Evolutionary conservation across 2,329 filamentous ascomycete genomes (phyloP).

Genomic region (Ceratocystis albifundus): DNA sequence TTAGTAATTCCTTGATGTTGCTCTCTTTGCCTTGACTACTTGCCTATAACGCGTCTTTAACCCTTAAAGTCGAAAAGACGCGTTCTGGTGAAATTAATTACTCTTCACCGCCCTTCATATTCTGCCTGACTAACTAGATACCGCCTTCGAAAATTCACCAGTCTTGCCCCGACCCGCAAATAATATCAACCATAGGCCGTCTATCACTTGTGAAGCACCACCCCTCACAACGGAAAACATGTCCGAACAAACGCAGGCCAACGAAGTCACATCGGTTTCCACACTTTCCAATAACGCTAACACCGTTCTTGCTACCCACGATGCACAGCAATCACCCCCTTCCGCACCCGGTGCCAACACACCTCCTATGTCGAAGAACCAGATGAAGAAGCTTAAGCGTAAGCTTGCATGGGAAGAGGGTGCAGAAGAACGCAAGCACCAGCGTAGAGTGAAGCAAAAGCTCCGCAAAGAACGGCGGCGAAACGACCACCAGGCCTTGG

Average conservation of each 20-base stretch:
- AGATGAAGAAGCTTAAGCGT: slow-evolving; percentile 65
- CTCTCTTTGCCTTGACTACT: no score
- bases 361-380: slow-evolving; percentile 62
- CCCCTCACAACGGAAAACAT: background rate
- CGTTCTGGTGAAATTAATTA: slow-evolving; percentile 20
- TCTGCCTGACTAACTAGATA: slow-evolving; percentile 17
- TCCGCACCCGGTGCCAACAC: slow-evolving; percentile 16
- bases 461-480: slow-evolving; percentile 39
- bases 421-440: slow-evolving; percentile 45
- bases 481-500: slow-evolving; percentile 39
- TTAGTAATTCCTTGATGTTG: background rate
- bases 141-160: slow-evolving; percentile 23
- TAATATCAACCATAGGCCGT: no score
- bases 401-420: slow-evolving; percentile 65
- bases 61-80: no score
- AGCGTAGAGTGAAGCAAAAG: slow-evolving; percentile 45
- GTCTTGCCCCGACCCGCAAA: no score
- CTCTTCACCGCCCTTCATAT: slow-evolving; percentile 12
- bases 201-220: background rate
- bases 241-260: slow-evolving; percentile 9
- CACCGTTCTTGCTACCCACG: background rate
- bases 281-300: background rate
- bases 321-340: background rate
- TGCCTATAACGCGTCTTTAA: background rate
- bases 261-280: background rate